These are phyloP conservation scores for Solanum hybrid DNA, from an alignment of 305 asterid genomes.

Conservation along the genomic window DNA sequence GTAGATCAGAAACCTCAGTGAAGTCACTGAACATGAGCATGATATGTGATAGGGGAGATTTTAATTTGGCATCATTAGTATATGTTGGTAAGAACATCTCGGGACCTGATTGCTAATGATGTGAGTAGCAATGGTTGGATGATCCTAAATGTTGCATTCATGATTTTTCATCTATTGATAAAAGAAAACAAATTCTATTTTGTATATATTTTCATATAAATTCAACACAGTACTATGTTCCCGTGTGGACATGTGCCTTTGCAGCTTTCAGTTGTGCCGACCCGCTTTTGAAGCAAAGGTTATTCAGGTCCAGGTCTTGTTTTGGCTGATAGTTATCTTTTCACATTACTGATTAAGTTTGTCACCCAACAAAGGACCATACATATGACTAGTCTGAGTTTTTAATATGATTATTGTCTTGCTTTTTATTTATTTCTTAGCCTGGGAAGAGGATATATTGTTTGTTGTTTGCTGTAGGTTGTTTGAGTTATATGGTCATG, in stretches of 20 bases:
- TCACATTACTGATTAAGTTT: not conserved
- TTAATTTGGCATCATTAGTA: not conserved
- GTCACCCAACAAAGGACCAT: not conserved
- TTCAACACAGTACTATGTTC: not conserved
- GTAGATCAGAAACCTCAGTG: no score
- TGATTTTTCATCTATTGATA: not conserved
- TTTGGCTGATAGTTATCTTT: not conserved
- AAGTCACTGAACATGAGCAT: not conserved
- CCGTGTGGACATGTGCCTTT: not conserved
- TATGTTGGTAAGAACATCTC: not conserved
- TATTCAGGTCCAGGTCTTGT: not conserved
- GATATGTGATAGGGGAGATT: not conserved
- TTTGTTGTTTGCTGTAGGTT: slow-evolving; percentile 37
- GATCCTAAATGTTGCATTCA: not conserved
- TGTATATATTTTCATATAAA: not conserved
- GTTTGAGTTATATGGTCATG: slow-evolving; percentile 51
- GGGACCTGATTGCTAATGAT: not conserved
- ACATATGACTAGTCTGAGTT: not conserved
- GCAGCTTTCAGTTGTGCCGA: not conserved
- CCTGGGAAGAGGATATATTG: not conserved
- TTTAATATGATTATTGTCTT: not conserved
- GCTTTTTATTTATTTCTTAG: not conserved
- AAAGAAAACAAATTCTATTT: not conserved
- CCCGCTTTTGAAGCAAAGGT: not conserved
- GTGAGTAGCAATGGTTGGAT: not conserved